Base-by-base conservation (phyloP, 169 alveolate species). In the Plasmodium vivax region DNA sequence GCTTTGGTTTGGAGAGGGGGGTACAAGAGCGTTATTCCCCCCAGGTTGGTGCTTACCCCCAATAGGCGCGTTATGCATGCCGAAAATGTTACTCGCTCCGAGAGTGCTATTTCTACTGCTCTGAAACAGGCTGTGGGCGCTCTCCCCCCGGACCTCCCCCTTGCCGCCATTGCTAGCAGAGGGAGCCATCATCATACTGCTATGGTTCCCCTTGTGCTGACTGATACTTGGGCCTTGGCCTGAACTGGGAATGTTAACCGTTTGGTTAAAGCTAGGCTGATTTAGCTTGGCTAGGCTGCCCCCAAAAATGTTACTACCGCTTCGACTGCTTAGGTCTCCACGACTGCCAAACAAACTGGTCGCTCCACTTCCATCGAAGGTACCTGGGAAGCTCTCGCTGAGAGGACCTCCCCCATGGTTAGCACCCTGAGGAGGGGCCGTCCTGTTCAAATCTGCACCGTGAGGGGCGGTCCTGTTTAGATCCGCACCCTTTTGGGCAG, bases 301-400 rank as follows among this genome's bases (percentile, higher is more conserved):
- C 4, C 77, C 77, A 68, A 68, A 27, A 68, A 43, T 19, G 36
- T 38, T 41, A 81, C 23, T 81, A 43, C 36, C 34, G 10, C 32
- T 27, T 8, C 14, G 38, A 32, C 58, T 82, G 6, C 2, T 82
- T 3, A 80, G 38, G 23, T 51, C 23, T 51, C 62, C 23, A 14
- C 23, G 19, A 12, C 2, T 51, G 62, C 62, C 23, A 51, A 51
- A 51, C 23, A 51, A 12, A 3, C 23, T 3, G 62, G 23, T 8
- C 6, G 23, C 4, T 2, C 38, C 41, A 68, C 77, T 23, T 10
- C 38, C 38, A 30, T 4, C 30, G 3, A 4, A 56, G n/a, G 75
- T 82, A 45, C 56, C 38, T 12, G 74, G 71, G 19, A 32, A 84
- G 34, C 83, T 84, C 30, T 84, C 92, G 19, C 83, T 84, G 19